Evolutionary conservation across 2,329 filamentous ascomycete genomes (phyloP).

Genomic region (Aureobasidium leucospermi): DNA sequence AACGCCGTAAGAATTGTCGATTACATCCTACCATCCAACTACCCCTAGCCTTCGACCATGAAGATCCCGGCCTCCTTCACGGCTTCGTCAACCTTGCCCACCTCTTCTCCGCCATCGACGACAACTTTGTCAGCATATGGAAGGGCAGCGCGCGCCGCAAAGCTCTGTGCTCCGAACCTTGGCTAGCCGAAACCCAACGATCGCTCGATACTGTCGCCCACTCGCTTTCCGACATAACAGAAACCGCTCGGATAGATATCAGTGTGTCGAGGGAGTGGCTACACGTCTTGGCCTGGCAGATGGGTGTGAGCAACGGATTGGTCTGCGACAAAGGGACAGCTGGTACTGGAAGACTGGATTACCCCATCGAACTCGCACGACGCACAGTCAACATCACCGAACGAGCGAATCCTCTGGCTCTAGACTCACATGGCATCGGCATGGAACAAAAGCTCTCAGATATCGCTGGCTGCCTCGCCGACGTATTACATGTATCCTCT

Average conservation of each 20-base stretch:
- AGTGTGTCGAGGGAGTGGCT: constrained; percentile 29
- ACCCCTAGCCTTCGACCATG: constrained; percentile 27
- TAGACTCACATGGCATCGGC: constrained; percentile 30
- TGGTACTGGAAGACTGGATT: constrained; percentile 29
- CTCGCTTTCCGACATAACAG: constrained; percentile 23
- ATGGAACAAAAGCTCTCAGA: constrained; percentile 32
- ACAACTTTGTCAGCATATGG: constrained; percentile 29
- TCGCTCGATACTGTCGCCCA: constrained; percentile 26
- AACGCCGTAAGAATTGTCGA: constrained; percentile 27
- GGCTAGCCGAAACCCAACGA: constrained; percentile 28
- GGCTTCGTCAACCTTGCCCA: constrained; percentile 30
- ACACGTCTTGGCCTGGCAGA: constrained; percentile 31
- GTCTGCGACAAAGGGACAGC: constrained; percentile 27
- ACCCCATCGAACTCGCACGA: constrained; percentile 29
- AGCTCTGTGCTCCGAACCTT: constrained; percentile 28
- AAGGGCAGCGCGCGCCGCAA: constrained; percentile 24
- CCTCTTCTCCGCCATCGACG: constrained; percentile 29
- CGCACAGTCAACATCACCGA: constrained; percentile 27
- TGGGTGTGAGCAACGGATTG: constrained; percentile 30
- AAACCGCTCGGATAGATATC: constrained; percentile 30
- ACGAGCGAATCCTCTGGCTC: constrained; percentile 22
- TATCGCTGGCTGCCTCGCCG: constrained; percentile 29
- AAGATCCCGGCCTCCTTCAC: constrained; percentile 28
- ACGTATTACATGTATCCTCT: constrained; percentile 29
- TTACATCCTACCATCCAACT: constrained; percentile 25